These are phyloP conservation scores for Fremontodendron californicum DNA, from an alignment of 345 rosid genomes.

Conservation along the genomic window DNA sequence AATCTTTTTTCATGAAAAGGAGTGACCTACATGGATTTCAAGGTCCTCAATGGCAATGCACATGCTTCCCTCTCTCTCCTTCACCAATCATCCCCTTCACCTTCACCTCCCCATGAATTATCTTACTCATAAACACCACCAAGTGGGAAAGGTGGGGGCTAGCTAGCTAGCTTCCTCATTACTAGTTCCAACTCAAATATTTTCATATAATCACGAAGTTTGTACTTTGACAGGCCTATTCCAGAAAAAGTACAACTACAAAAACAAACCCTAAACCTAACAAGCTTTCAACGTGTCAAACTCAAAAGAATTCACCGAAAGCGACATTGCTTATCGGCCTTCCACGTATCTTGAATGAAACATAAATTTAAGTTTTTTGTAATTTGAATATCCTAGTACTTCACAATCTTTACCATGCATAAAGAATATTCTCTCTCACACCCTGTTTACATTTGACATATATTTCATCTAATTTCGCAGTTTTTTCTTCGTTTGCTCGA, in stretches of 20 bases:
- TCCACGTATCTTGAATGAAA: constrained; percentile 24
- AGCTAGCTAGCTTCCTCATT: neutral
- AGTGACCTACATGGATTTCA: constrained; percentile 55
- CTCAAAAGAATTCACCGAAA: constrained; percentile 22
- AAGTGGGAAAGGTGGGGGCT: constrained; percentile 34
- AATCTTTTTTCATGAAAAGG: constrained; percentile 52
- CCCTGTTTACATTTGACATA: neutral
- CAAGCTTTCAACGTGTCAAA: constrained; percentile 20
- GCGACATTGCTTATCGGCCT: constrained; percentile 5
- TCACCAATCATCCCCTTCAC: neutral
- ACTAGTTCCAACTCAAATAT: neutral
- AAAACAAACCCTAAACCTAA: neutral
- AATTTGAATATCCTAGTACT: neutral
- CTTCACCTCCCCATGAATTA: constrained; percentile 27
- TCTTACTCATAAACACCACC: neutral
- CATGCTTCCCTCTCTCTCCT: constrained; percentile 42
- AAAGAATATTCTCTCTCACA: neutral
- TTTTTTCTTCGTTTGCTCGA: neutral
- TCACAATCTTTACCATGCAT: neutral
- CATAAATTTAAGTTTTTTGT: neutral
- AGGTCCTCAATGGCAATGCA: constrained; percentile 43
- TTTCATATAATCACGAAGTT: neutral
- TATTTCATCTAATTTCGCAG: neutral
- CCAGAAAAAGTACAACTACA: neutral
- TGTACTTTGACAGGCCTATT: constrained; percentile 9